phyloP scores from a whole-genome alignment of 768 basidiomycete genomes.

The Russula sp. region DNA sequence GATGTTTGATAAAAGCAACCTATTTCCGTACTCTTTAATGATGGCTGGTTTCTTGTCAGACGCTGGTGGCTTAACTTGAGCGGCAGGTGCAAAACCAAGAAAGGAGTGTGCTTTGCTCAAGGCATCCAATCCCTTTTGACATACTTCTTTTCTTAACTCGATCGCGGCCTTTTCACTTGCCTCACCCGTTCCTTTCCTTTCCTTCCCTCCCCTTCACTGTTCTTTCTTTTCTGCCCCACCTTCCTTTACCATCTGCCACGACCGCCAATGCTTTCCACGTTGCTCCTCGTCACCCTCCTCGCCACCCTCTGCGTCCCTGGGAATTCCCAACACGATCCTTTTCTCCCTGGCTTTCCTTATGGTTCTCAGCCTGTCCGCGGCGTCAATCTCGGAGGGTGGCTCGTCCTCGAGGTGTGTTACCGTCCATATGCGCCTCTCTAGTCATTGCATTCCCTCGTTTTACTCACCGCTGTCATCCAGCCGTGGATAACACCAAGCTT shows the following conservation, averaged over 20 bases:
- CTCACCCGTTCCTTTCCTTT: too few relatives aligned
- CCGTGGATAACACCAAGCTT: conserved; percentile 79
- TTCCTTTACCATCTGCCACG: conserved; percentile 23
- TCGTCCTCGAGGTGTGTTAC: conserved; percentile 48
- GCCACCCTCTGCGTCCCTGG: conserved; percentile 36
- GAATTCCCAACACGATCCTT: conserved; percentile 25
- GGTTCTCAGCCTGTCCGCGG: conserved; percentile 73
- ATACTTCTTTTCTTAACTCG: background rate
- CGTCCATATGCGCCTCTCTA: conserved; percentile 2
- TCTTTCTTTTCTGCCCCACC: conserved; percentile 2
- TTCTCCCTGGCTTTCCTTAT: conserved; percentile 65
- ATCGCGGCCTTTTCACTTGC: background rate
- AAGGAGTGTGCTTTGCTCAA: background rate
- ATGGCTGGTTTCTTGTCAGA: background rate
- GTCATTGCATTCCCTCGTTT: background rate
- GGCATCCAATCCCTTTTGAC: background rate
- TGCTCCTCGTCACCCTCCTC: conserved; percentile 33
- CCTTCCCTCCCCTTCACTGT: too few relatives aligned
- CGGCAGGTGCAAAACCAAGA: background rate
- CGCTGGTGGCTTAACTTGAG: background rate
- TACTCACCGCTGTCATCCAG: conserved; percentile 31
- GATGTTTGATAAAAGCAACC: background rate
- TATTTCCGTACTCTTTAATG: background rate
- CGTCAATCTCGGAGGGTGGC: conserved; percentile 76
- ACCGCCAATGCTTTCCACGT: conserved; percentile 8